Percentiles rank a stretch among this genome's conserved stretches.
Conservation (phyloP, 257 asterid species). For the Fraxinus excelsior region DNA sequence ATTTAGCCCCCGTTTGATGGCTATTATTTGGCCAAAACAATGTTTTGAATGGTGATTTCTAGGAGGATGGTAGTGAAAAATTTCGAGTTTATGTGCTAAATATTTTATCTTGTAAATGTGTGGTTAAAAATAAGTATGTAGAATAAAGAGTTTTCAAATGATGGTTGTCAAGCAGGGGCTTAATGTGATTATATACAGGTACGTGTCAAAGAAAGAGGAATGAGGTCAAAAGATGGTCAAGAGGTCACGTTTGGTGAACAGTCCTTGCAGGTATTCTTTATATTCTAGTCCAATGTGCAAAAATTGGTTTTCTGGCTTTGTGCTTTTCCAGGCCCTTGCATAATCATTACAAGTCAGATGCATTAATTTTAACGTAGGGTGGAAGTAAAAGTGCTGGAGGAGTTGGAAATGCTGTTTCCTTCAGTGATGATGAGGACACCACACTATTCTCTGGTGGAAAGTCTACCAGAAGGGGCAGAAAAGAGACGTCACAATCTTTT, state of each 20-base stretch:
- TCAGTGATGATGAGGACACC: constrained; percentile 87
- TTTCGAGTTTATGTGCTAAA: too few species aligned
- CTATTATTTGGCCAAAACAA: too few species aligned
- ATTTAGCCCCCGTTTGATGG: not conserved
- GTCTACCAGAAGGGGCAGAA: constrained; percentile 59
- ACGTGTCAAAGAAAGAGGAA: constrained; percentile 77
- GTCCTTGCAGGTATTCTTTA: constrained; percentile 54
- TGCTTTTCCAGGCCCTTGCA: constrained; percentile 5
- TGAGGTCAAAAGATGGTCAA: constrained; percentile 54
- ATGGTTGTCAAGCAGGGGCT: too few species aligned
- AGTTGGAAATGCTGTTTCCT: constrained; percentile 58
- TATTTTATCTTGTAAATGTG: too few species aligned
- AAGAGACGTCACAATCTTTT: constrained; percentile 61
- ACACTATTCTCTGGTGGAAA: constrained; percentile 52
- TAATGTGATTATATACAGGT: constrained; percentile 51
- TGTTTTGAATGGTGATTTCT: too few species aligned
- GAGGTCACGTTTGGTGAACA: constrained; percentile 58
- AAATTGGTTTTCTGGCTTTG: constrained; percentile 19
- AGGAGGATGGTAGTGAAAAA: not conserved
- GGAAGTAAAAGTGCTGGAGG: constrained; percentile 49
- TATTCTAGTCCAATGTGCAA: constrained; percentile 18
- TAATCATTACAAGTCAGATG: not conserved
- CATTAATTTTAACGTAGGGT: constrained; percentile 38
- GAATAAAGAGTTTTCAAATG: too few species aligned
- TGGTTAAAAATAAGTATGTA: too few species aligned